A percentile compares a stretch with the other conserved stretches of the same genome.
These are phyloP conservation scores for Cutaneotrichosporon spelunceum DNA, from an alignment of 1,284 basidiomycete genomes.

Conservation along the genomic window DNA sequence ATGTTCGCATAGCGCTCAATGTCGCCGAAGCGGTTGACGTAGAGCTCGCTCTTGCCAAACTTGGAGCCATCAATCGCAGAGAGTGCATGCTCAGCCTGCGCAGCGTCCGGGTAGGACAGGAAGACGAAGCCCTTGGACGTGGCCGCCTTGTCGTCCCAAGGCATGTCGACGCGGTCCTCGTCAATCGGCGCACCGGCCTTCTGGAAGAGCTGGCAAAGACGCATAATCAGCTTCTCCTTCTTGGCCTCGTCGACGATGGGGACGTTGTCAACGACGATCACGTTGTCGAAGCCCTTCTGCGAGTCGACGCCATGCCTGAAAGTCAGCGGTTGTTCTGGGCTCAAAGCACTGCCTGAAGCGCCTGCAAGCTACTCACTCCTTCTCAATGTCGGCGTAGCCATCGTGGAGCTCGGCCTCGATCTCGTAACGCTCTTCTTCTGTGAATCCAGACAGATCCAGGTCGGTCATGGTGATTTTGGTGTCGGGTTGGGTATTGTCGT, in stretches of 20 bases:
- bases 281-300: slow-evolving; percentile 60
- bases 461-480: slow-evolving; percentile 13
- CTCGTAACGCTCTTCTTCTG: slow-evolving; percentile 60
- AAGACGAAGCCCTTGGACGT: slow-evolving; percentile 91
- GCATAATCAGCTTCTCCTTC: slow-evolving; percentile 69
- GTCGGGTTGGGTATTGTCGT: slow-evolving; percentile 3
- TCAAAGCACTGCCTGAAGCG: slow-evolving; percentile 30
- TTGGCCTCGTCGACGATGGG: slow-evolving; percentile 77
- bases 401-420: slow-evolving; percentile 61
- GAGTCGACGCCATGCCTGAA: slow-evolving; percentile 71
- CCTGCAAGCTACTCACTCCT: slow-evolving; percentile 69
- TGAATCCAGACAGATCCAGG: slow-evolving; percentile 23
- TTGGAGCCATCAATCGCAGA: slow-evolving; percentile 76
- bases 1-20: slow-evolving; percentile 80
- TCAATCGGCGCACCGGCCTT: slow-evolving; percentile 75
- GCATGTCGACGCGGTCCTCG: slow-evolving; percentile 71
- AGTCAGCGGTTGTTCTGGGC: slow-evolving; percentile 17
- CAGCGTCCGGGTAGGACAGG: slow-evolving; percentile 75
- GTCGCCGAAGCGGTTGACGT: slow-evolving; percentile 86
- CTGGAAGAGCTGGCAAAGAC: slow-evolving; percentile 76
- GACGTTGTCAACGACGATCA: slow-evolving; percentile 15
- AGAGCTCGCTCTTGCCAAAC: slow-evolving; percentile 88
- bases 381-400: slow-evolving; percentile 84
- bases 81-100: slow-evolving; percentile 79
- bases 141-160: slow-evolving; percentile 73